Base-by-base conservation (phyloP, 1,284 basidiomycete species). In the Rhodotorula sp. region DNA sequence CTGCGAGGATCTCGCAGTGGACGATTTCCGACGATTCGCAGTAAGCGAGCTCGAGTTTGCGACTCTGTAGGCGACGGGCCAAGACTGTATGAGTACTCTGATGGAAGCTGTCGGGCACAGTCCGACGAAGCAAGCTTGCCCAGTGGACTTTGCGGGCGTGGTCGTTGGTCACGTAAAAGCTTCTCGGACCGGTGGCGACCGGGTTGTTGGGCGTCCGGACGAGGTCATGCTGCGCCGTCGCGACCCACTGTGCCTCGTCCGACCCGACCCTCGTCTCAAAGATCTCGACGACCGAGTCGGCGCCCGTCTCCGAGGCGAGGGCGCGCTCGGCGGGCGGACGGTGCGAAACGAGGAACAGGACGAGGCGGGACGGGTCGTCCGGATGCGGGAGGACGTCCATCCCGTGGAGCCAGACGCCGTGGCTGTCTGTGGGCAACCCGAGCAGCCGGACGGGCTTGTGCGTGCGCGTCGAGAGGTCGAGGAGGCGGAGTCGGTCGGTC, bases 181-280 rank as follows among this genome's bases (percentile, higher is more conserved):
- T 46, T 4, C 63, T 26, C 26, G 54, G 52, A 20, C 89, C 87
- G 3, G 85, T 79, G 39, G 90, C 89, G 5, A 86, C 84, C 16
- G 91, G 75, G 76, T 90, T 88, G 78, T 91, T 91, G 0, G 90
- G 91, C 2, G 89, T 87, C 10, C 85, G 68, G 29, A 92, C 85
- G 14, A 86, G 31, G 3, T 86, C 83, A 78, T 88, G 84, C 39
- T 84, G 80, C 34, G 90, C 81, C 8, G 90, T 91, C 63, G 81
- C 83, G 54, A 90, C 79, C 78, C 90, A 86, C 10, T 82, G 81
- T 71, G 90, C 79, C 12, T 78, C 80, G 12, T 80, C 78, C 62
- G 83, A 82, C 7, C 86, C 86, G 3, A 86, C 75, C 0, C 73
- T 81, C 0, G 87, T 87, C 75, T 85, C 85, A 80, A 91, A 91